Base-by-base conservation (phyloP, 225 moss, liverwort and hornwort genomes). In the Neckera pumila region DNA sequence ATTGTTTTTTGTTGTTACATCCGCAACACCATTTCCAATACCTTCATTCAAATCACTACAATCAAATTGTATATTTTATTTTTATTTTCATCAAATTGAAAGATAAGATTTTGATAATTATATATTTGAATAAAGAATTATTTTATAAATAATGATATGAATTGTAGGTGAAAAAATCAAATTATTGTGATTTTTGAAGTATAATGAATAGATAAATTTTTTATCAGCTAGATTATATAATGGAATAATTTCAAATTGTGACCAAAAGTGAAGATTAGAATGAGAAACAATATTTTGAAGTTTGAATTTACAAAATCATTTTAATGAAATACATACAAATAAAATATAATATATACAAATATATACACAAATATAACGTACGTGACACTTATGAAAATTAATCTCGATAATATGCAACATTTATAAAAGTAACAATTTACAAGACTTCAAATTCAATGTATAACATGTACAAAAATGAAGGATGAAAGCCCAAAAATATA, bases 91-190 rank as follows among this genome's bases (percentile, higher is more conserved):
- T 49, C 13, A 49, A 26, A 26, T 14, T 42, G 3, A 49, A 49
- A 12, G 7, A 33, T 19, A 19, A 31, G 7, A 31, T 19, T 47
- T 31, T 74, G 31, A 74, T 74, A 1, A 11, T 45, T 45, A 17
- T 6, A 4, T 30, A 1, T 7, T 45, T 11, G 6, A 30, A 28
- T 28, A 10, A 70, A 8, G 0, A 40, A 0, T 2, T 14, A 8
- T 72, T 27, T 1, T 45, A 6, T 6, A 17, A 45, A 45, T 28
- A 45, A 0, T 6, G 2, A 11, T 73, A 11, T 6, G 28, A 17
- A 73, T 17, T 73, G 30, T 11, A 0, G 18, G 73, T 28, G 10
- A 11, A 31, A 31, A 45, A 74, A 74, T 18, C 4, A 45, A 43
- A 28, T 47, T 47, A 18, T 74, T 47, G 6, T 74, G 7, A 45